A percentile compares a stretch with the other conserved stretches of the same genome.
phyloP scores from a whole-genome alignment of 2,329 filamentous ascomycete species.

The Ramularia endophylla region DNA sequence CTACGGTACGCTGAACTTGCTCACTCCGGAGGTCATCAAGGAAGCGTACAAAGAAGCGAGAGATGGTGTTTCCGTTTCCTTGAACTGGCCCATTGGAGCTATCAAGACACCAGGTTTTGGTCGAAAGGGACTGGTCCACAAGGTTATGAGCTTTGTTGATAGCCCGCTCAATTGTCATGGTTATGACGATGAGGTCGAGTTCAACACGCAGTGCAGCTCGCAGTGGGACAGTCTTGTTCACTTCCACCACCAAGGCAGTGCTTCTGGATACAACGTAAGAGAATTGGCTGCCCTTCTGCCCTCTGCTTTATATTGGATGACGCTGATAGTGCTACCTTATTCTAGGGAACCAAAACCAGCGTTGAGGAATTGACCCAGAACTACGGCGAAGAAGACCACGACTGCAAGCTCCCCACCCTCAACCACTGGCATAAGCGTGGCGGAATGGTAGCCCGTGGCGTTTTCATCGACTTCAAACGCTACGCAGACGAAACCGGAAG shows the following conservation, averaged over 20 bases:
- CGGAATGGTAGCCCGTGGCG: constrained; percentile 50
- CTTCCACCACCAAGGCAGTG: constrained; percentile 35
- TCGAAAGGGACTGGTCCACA: constrained; percentile 32
- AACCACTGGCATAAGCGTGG: constrained; percentile 48
- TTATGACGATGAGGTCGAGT: constrained; percentile 42
- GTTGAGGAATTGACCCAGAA: constrained; percentile 23
- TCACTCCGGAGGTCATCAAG: constrained; percentile 40
- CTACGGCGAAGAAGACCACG: constrained; percentile 23
- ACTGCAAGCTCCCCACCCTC: constrained; percentile 26
- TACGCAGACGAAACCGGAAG: constrained; percentile 56
- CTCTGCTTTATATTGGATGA: too few relatives aligned
- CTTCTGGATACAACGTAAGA: constrained; percentile 45
- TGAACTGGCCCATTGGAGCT: constrained; percentile 35
- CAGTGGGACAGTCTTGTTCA: constrained; percentile 45
- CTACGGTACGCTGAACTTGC: constrained; percentile 41
- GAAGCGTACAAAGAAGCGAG: constrained; percentile 38
- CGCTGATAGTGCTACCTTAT: too few relatives aligned
- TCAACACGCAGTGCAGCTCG: constrained; percentile 42
- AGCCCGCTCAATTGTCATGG: constrained; percentile 30
- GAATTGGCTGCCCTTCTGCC: too few relatives aligned
- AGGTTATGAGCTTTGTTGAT: constrained; percentile 31
- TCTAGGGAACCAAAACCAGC: constrained; percentile 29
- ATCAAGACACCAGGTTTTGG: constrained; percentile 34
- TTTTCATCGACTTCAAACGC: constrained; percentile 51
- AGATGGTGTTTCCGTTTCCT: constrained; percentile 37